Base-by-base conservation (phyloP, 2,329 filamentous ascomycete species). In the Alternaria tenuissima region DNA sequence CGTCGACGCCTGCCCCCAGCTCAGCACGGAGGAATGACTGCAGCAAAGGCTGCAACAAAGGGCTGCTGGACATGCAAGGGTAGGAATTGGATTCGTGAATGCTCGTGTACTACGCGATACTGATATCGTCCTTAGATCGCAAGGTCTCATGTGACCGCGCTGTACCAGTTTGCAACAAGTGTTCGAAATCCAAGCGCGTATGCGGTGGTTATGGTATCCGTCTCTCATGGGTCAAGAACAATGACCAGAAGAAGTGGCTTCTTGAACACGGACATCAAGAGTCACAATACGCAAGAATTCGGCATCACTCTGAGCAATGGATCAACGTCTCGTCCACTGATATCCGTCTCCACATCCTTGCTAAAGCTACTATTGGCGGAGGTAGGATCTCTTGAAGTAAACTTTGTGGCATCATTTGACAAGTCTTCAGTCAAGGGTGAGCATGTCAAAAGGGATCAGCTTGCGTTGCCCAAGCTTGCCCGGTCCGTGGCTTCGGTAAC, bases 191-290 rank as follows among this genome's bases (percentile, higher is more conserved):
- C 9, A 64, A 59, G 41, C 61, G 61, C n/a, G 24, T 20, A 30
- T 67, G 65, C 18, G 55, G 57, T 18, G 63, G 65, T 11, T 65
- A 67, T 52, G 63, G 57, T 4, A 9, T 66, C 9, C 61, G 61
- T 18, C 63, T 68, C 18, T 55, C 44, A 1, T 68, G 65, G 65
- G 42, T 59, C 1, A 28, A 56, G 22, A 51, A 7, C 1, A 3
- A n/a, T n/a, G 18, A 36, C 14, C 30, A 36, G 8, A 20, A 47
- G 28, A 16, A 20, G 1, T n/a, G 4, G 3, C 46, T 24, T 14
- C 18, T 22, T 20, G 8, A 16, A 2, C 3, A 20, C 12, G 7
- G 18, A 24, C 5, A 32, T 14, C 12, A 2, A 5, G 7, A 34
- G 3, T 5, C 6, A 22, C 46, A n/a, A 18, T 20, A 16, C 14